Base-by-base conservation (phyloP, 768 basidiomycete species). In the Leccinum boreale region DNA sequence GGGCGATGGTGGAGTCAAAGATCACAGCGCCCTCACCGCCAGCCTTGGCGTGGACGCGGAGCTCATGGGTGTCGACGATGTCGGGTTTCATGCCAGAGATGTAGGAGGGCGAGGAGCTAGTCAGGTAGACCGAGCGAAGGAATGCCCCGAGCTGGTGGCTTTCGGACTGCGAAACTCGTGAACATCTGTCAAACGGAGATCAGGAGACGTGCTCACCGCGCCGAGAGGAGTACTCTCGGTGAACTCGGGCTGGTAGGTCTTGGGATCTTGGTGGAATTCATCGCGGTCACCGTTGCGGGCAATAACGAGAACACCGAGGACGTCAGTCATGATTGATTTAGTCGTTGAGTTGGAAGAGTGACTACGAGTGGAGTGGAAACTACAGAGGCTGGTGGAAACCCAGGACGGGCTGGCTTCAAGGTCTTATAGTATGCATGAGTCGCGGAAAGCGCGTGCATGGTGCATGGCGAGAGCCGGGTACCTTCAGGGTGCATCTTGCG, bases 11-110 rank as follows among this genome's bases (percentile, higher is more conserved):
- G 6, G 88, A 89, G 78, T 94, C 91, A 72, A 91, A 90, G 63
- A 93, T 90, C 52, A 89, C 86, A n/a, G 84, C 78, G 49, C 92
- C 91, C 69, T 94, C 92, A 52, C 85, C 86, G 48, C 91, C 90
- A 53, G 85, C 86, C 75, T 94, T 93, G 71, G 88, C 89, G 61
- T 85, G 85, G 53, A 89, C 81, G 63, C 86, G 85, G 65, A 93
- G 78, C 70, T 90, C 82, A 64, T 77, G 80, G 68, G 86, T 87
- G 77, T 89, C 81, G 33, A 87, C 87, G 64, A 92, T 78, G 67
- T 89, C 85, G 28, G 78, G 70, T 58, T 79, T 78, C 72, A 92
- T 84, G 57, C 80, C 84, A 51, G 79, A 72, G 64, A 92, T 88
- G 72, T 83, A 87, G 26, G 85, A 85, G 9, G 86, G 74, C 31